Conservation (phyloP, 2,329 filamentous ascomycete species). For the Rutstroemia sp. region DNA sequence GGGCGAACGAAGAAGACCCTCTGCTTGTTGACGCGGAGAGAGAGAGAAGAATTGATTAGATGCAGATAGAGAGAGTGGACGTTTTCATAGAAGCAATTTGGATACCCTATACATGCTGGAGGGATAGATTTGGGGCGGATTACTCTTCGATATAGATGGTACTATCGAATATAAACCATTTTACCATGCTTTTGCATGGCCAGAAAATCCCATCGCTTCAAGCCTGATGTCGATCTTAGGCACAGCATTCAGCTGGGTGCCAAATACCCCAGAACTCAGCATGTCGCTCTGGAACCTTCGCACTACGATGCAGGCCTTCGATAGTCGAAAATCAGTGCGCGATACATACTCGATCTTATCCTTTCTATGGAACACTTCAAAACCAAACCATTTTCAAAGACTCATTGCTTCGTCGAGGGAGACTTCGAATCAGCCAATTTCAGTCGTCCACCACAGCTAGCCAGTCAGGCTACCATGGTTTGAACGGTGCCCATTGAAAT, state of each 20-base stretch:
- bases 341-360: too few relatives aligned
- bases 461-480: too few relatives aligned
- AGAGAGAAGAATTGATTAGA: slow-evolving; percentile 14
- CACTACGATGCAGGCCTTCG: too few relatives aligned
- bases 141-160: not conserved
- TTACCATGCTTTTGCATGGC: slow-evolving; percentile 1
- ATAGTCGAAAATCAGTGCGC: too few relatives aligned
- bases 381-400: too few relatives aligned
- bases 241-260: slow-evolving; percentile 19
- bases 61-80: not conserved
- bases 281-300: not conserved
- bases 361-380: too few relatives aligned
- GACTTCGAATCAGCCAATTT: too few relatives aligned
- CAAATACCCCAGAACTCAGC: not conserved
- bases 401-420: too few relatives aligned
- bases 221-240: slow-evolving; percentile 20
- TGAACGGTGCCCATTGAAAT: too few relatives aligned
- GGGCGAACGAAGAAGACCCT: slow-evolving; percentile 14
- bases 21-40: slow-evolving; percentile 10
- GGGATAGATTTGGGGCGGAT: not conserved
- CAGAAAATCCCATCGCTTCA: slow-evolving; percentile 15
- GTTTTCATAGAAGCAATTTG: not conserved
- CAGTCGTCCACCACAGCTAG: too few relatives aligned
- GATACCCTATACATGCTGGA: not conserved
- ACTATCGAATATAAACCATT: not conserved